phyloP scores from a whole-genome alignment of 495 filamentous ascomycete genomes.

The Penicillium cinerascens region DNA sequence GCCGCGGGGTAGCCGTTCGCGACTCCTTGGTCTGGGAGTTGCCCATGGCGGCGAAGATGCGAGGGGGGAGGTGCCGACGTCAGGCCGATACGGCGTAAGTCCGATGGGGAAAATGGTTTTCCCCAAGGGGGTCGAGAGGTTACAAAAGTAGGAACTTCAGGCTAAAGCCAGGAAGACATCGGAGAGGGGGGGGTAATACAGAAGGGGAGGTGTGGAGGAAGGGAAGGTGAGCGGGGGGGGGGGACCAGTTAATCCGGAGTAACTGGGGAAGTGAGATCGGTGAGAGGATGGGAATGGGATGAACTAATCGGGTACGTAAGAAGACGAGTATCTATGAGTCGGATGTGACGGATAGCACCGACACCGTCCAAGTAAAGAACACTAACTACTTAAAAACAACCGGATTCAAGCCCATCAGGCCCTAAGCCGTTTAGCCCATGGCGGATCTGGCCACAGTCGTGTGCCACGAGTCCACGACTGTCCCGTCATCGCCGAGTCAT shows the following conservation, averaged over 20 bases:
- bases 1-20: conserved; percentile 34
- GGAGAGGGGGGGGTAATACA: conserved; percentile 5
- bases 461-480: conserved; percentile 6
- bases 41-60: conserved; percentile 44
- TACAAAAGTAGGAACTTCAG: background rate
- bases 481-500: conserved; percentile 13
- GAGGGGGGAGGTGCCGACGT: conserved; percentile 2
- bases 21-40: conserved; percentile 61
- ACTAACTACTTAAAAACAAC: background rate
- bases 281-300: conserved; percentile 6
- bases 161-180: conserved; percentile 4
- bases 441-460: conserved; percentile 9
- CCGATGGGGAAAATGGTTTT: conserved; percentile 10
- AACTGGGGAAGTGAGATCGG: conserved; percentile 25
- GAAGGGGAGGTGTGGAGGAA: conserved; percentile 14
- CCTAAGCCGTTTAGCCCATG: background rate
- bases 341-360: conserved; percentile 21
- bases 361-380: background rate
- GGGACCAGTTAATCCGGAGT: conserved; percentile 16
- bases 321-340: background rate
- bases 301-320: conserved; percentile 11
- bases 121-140: conserved; percentile 17
- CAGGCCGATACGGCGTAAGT: conserved; percentile 13
- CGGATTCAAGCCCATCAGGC: background rate
- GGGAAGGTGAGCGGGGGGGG: conserved; percentile 12